phyloP scores from a whole-genome alignment of 2,329 filamentous ascomycete species.

The Colletotrichum viniferum region DNA sequence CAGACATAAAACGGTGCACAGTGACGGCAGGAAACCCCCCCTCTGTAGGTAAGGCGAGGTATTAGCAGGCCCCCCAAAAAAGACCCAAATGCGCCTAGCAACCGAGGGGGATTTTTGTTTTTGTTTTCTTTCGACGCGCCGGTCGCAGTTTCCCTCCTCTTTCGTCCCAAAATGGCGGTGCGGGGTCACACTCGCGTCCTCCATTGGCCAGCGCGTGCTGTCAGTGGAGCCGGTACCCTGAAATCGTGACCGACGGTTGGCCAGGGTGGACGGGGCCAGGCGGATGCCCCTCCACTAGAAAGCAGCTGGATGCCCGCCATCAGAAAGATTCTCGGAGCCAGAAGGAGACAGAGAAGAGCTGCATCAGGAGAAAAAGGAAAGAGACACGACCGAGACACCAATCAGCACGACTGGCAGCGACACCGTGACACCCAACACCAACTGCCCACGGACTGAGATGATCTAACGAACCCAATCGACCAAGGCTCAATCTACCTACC shows the following conservation, averaged over 20 bases:
- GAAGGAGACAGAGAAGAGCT: not conserved
- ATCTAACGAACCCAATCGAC: not conserved
- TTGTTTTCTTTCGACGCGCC: slow-evolving; percentile 35
- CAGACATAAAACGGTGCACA: not conserved
- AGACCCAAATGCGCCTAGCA: slow-evolving; percentile 26
- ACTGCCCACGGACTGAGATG: not conserved
- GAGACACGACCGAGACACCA: not conserved
- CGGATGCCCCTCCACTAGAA: slow-evolving; percentile 8
- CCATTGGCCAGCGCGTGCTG: not conserved
- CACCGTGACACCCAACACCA: not conserved
- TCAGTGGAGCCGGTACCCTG: not conserved
- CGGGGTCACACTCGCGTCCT: not conserved
- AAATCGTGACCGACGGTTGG: not conserved
- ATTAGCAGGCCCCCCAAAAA: not conserved
- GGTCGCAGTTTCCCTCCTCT: not conserved
- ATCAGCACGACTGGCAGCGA: not conserved
- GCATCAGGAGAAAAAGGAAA: not conserved
- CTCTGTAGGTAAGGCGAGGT: not conserved
- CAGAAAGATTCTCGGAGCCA: not conserved
- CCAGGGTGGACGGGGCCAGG: not conserved
- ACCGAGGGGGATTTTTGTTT: slow-evolving; percentile 25
- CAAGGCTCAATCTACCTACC: not conserved
- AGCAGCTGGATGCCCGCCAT: not conserved
- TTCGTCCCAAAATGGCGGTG: not conserved
- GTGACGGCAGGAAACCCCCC: not conserved